Base-by-base conservation (phyloP, 768 basidiomycete species). In the Agrocybe praecox region DNA sequence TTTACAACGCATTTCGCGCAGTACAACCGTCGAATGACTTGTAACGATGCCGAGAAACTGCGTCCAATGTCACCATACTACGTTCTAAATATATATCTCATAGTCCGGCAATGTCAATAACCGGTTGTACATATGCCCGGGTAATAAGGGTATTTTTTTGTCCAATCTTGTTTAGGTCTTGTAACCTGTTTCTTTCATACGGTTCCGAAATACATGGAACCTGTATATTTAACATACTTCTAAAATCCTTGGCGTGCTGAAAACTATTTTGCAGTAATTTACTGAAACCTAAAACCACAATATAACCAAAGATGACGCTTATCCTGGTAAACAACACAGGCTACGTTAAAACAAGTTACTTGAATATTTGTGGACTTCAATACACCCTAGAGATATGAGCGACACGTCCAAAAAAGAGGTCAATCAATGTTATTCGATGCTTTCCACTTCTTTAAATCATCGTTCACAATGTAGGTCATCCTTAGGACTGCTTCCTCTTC, bases 401-500 rank as follows among this genome's bases (percentile, higher is more conserved):
- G 42, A 29, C 24, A 17, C 24, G 2, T n/a, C 7, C 33, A 11
- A 2, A n/a, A 9, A 19, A 15, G 12, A 2, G 34, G 15, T 9
- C 19, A 32, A 19, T 32, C 45, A 42, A 46, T n/a, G 36, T 1
- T 43, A 24, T 18, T 40, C 10, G 19, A 10, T n/a, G 19, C 24
- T 32, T 63, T 67, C 61, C 52, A 62, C 29, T 53, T 62, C 56
- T 74, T 76, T 52, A 87, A 66, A 11, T 83, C 86, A 0, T 70
- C 72, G 22, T 82, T 85, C 10, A 87, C 82, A 42, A 90, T 79
- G 61, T 86, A 83, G 1, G 84, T 82, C 85, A 90, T 85, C 1
- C 77, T 74, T 53, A 90, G 77, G 0, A 89, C 83, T 0, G 84
- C 88, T 67, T 91, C 90, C 59, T 90, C 89, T 62, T 91, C 89